phyloP scores from a whole-genome alignment of 495 filamentous ascomycete genomes.

The Penicillium crystallinum region DNA sequence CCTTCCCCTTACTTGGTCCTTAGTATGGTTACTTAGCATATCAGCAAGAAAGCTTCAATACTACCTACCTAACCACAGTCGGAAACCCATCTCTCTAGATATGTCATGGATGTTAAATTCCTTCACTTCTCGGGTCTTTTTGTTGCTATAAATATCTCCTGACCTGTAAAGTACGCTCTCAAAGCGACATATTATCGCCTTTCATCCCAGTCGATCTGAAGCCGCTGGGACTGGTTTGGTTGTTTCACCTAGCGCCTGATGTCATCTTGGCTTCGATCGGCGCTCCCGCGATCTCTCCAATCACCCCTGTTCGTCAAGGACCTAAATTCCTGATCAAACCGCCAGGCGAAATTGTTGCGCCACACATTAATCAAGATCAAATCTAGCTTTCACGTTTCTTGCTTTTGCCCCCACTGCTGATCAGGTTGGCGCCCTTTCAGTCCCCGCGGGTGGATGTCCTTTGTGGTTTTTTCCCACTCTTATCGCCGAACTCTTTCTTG shows the following conservation, averaged over 20 bases:
- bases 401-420: constrained; percentile 10
- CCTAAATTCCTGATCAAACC: constrained; percentile 9
- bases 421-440: constrained; percentile 12
- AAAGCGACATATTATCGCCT: not conserved
- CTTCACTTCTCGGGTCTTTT: too few species aligned
- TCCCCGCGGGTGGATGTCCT: constrained; percentile 2
- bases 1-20: too few species aligned
- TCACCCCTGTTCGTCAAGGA: constrained; percentile 15
- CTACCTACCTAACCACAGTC: too few species aligned
- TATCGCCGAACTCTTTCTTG: not conserved
- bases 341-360: too few species aligned
- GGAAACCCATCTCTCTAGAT: too few species aligned
- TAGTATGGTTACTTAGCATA: too few species aligned
- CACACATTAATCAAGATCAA: not conserved
- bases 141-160: not conserved
- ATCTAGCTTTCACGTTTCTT: not conserved
- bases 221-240: constrained; percentile 16
- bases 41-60: too few species aligned
- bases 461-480: constrained; percentile 3
- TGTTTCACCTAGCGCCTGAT: constrained; percentile 44
- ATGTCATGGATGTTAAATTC: too few species aligned
- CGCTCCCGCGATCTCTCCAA: constrained; percentile 22
- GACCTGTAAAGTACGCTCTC: not conserved
- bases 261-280: constrained; percentile 34
- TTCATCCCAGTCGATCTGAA: constrained; percentile 10